These are phyloP conservation scores for Trichoderma arundinaceum DNA, from an alignment of 2,329 filamentous ascomycete species.

Conservation along the genomic window DNA sequence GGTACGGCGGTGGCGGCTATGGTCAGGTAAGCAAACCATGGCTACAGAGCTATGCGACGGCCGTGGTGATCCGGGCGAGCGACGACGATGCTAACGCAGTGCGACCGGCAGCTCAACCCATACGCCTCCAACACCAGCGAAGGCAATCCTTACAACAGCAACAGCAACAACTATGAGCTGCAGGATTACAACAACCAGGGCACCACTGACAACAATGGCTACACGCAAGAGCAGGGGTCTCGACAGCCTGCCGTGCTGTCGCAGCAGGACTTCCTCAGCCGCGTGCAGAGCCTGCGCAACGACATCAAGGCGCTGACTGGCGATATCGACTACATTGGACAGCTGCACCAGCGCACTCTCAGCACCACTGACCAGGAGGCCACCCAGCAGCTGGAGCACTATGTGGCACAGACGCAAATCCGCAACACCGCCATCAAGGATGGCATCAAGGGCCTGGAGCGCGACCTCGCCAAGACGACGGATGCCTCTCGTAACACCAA, in stretches of 20 bases:
- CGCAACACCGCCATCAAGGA: conserved; percentile 78
- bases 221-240: conserved; percentile 34
- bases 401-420: conserved; percentile 72
- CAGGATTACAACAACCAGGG: conserved; percentile 53
- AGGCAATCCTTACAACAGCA: conserved; percentile 56
- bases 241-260: conserved; percentile 52
- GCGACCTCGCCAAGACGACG: conserved; percentile 68
- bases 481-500: conserved; percentile 69
- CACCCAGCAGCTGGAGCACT: conserved; percentile 65
- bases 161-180: conserved; percentile 58
- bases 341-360: conserved; percentile 74
- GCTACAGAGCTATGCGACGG: conserved; percentile 1
- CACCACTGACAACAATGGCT: conserved; percentile 14
- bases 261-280: conserved; percentile 70
- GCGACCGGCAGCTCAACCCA: conserved; percentile 32
- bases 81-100: conserved; percentile 13
- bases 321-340: conserved; percentile 70
- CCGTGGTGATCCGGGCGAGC: background rate
- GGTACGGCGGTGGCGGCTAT: conserved; percentile 32
- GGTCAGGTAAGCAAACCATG: conserved; percentile 33
- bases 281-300: conserved; percentile 69
- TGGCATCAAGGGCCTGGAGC: conserved; percentile 77
- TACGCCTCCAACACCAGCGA: conserved; percentile 51
- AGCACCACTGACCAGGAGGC: conserved; percentile 65
- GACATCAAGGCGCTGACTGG: conserved; percentile 70